Evolutionary conservation across 441 rosid species (phyloP).

Genomic region (Breynia disticha): DNA sequence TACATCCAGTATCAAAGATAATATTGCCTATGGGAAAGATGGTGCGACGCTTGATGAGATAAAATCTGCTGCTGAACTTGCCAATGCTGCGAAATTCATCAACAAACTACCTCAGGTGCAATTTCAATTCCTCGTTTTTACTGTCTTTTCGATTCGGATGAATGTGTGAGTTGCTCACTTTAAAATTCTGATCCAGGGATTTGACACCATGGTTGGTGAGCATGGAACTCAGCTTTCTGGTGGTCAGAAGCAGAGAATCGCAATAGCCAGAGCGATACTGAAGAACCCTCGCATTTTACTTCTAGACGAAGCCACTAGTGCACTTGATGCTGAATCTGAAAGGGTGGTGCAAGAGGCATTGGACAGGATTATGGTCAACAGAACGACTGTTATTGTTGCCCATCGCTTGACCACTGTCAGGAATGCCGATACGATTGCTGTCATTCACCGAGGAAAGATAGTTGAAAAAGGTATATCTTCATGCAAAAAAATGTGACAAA

Average conservation of each 20-base stretch:
- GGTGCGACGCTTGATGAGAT: slow-evolving; percentile 65
- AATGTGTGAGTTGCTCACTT: background rate
- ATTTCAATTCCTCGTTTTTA: background rate
- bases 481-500: background rate
- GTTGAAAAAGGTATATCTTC: slow-evolving; percentile 53
- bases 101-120: slow-evolving; percentile 70
- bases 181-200: slow-evolving; percentile 29
- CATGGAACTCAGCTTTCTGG: slow-evolving; percentile 90
- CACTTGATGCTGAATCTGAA: slow-evolving; percentile 78
- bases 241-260: slow-evolving; percentile 89
- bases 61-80: slow-evolving; percentile 54
- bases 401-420: slow-evolving; percentile 70
- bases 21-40: slow-evolving; percentile 71
- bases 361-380: slow-evolving; percentile 63
- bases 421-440: slow-evolving; percentile 58
- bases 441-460: slow-evolving; percentile 66
- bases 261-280: slow-evolving; percentile 75
- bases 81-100: slow-evolving; percentile 70
- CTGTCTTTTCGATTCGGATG: background rate
- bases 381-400: slow-evolving; percentile 73
- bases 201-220: slow-evolving; percentile 81
- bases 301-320: slow-evolving; percentile 81
- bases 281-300: slow-evolving; percentile 73
- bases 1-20: slow-evolving; percentile 56
- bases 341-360: slow-evolving; percentile 72